phyloP scores from a whole-genome alignment of 1,139 yeast species.

The Yamadazyma oceani region DNA sequence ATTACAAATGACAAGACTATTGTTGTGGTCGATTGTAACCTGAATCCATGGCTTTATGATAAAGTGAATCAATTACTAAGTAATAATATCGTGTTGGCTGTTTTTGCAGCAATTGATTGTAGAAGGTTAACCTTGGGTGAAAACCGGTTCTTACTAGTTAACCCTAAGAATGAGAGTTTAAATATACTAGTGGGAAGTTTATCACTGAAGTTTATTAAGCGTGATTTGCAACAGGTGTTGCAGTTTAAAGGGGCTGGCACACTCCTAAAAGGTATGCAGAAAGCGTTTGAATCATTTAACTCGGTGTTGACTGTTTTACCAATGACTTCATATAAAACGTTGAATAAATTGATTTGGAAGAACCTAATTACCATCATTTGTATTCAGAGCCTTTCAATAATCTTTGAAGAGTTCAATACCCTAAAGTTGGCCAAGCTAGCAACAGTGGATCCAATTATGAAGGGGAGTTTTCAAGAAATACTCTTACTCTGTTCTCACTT shows the following conservation, averaged over 20 bases:
- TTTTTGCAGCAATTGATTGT: constrained; percentile 19
- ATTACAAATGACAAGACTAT: constrained; percentile 10
- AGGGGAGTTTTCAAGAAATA: constrained; percentile 23
- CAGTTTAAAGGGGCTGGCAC: constrained; percentile 3
- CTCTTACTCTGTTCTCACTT: constrained; percentile 11
- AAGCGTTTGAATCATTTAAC: background rate
- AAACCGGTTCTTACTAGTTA: constrained; percentile 10
- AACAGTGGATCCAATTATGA: constrained; percentile 17
- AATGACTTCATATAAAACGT: background rate
- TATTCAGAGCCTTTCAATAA: constrained; percentile 20
- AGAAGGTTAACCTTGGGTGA: constrained; percentile 13
- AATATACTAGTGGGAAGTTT: constrained; percentile 9
- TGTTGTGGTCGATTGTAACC: constrained; percentile 18
- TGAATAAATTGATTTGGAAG: constrained; percentile 17
- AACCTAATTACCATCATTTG: constrained; percentile 16
- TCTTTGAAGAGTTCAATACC: constrained; percentile 23
- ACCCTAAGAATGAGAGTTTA: background rate
- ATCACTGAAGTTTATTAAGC: constrained; percentile 2
- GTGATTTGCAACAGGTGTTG: background rate
- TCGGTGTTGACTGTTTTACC: constrained; percentile 3
- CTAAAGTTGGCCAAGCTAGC: constrained; percentile 14
- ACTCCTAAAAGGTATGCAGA: background rate
- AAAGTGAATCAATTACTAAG: constrained; percentile 10
- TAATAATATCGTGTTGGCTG: constrained; percentile 12
- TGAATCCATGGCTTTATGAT: constrained; percentile 18